Base-by-base conservation (phyloP, 805 yeast species). In the Nakazawaea ambrosiae region DNA sequence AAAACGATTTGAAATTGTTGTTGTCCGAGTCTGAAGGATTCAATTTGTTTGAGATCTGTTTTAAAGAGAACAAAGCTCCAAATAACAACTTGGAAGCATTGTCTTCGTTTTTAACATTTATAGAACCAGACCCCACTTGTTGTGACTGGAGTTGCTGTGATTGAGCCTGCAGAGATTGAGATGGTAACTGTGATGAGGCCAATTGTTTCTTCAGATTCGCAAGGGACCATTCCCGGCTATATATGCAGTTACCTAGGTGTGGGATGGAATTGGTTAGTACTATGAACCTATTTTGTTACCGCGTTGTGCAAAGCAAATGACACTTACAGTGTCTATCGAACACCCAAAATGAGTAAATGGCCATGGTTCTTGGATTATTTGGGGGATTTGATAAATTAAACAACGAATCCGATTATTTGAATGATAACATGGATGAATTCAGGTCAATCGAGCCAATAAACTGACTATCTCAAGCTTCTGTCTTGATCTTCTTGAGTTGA, bases 311-410 rank as follows among this genome's bases (percentile, higher is more conserved):
- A n/a, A n/a, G n/a, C n/a, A n/a, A n/a, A n/a, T 8, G 24, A 8
- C 19, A 55, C 73, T 35, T 63, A 60, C 97, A 85, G 60, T 90
- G 97, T 54, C 92, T 73, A 56, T 90, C 97, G 54, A 82, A 90
- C 39, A 90, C 75, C 84, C 88, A 85, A 53, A 89, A 82, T 9
- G 96, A 84, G 61, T 81, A 80, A 32, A 88, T 77, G 27, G 83
- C 73, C 84, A 77, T 76, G 14, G n/a, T 11, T 10, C 14, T 6
- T 9, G 5, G n/a, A n/a, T n/a, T n/a, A n/a, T n/a, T n/a, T n/a
- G n/a, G n/a, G n/a, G n/a, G n/a, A n/a, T n/a, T n/a, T n/a, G n/a
- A n/a, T n/a, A n/a, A n/a, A n/a, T n/a, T n/a, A n/a, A n/a, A n/a
- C n/a, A n/a, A n/a, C n/a, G n/a, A n/a, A n/a, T n/a, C n/a, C n/a